A percentile compares a stretch with the other conserved stretches of the same genome.
Evolutionary conservation across 2,329 filamentous ascomycete species (phyloP).

Genomic region (Blastomyces percursus): DNA sequence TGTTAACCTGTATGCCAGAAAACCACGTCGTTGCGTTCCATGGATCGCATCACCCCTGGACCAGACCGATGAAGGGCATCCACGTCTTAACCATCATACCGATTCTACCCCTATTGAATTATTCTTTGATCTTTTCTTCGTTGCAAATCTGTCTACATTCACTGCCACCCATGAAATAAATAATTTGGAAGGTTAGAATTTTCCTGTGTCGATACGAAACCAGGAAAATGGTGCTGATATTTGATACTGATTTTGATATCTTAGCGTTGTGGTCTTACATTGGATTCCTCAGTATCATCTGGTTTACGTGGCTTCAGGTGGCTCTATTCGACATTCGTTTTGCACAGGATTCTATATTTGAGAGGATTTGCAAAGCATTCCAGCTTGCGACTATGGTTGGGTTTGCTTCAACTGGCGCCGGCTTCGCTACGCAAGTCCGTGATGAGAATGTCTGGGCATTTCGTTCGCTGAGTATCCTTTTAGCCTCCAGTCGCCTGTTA

Average conservation of each 20-base stretch:
- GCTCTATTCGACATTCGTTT: conserved; percentile 56
- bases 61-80: conserved; percentile 15
- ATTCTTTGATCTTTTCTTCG: conserved; percentile 51
- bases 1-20: conserved; percentile 6
- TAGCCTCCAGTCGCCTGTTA: conserved; percentile 43
- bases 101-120: conserved; percentile 47
- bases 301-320: conserved; percentile 57
- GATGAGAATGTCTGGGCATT: conserved; percentile 37
- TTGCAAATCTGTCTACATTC: conserved; percentile 56
- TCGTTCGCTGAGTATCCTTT: conserved; percentile 30
- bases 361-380: conserved; percentile 47
- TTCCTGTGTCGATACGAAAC: not conserved
- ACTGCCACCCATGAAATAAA: conserved; percentile 46
- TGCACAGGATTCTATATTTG: conserved; percentile 52
- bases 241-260: not conserved
- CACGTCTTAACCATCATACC: conserved; percentile 33
- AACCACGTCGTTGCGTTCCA: conserved; percentile 17
- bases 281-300: conserved; percentile 49
- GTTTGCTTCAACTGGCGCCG: conserved; percentile 49
- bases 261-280: conserved; percentile 38
- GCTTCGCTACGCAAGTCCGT: conserved; percentile 32
- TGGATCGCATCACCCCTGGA: conserved; percentile 30
- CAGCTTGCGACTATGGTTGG: conserved; percentile 56
- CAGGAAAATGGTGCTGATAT: not conserved
- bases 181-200: conserved; percentile 21